Percentiles rank a stretch among this genome's conserved stretches.
Conservation (phyloP, 2,329 filamentous ascomycete species). For the Nothophaeocryptopus gaeumannii region DNA sequence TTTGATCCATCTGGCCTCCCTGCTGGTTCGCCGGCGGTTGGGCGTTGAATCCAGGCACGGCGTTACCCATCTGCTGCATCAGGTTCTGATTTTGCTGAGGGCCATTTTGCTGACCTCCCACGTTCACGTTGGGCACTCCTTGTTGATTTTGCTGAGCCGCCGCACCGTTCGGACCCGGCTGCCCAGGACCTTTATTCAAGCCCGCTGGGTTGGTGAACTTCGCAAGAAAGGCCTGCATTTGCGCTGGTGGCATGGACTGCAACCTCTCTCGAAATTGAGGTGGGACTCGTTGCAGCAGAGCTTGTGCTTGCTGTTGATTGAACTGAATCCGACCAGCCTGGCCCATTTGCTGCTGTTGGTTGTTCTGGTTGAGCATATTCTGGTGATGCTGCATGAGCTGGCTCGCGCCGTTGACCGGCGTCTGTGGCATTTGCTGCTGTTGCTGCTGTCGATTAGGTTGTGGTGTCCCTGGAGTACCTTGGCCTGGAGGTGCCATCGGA, state of each 20-base stretch:
- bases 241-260: slow-evolving; percentile 12
- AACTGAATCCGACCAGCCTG: slow-evolving; percentile 15
- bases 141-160: slow-evolving; percentile 14
- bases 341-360: slow-evolving; percentile 34
- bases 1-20: slow-evolving; percentile 11
- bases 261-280: slow-evolving; percentile 21
- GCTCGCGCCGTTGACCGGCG: slow-evolving; percentile 26
- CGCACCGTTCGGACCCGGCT: background rate
- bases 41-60: slow-evolving; percentile 23
- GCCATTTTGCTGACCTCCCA: slow-evolving; percentile 5
- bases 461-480: slow-evolving; percentile 34
- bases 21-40: slow-evolving; percentile 18
- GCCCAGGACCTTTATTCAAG: slow-evolving; percentile 5
- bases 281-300: slow-evolving; percentile 15
- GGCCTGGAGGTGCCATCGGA: slow-evolving; percentile 47
- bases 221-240: slow-evolving; percentile 15
- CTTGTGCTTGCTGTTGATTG: slow-evolving; percentile 11
- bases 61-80: slow-evolving; percentile 20
- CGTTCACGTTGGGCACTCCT: slow-evolving; percentile 15
- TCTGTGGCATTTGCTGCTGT: slow-evolving; percentile 26
- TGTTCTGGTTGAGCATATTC: slow-evolving; percentile 33
- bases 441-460: slow-evolving; percentile 32
- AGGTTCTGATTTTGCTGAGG: slow-evolving; percentile 8
- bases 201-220: slow-evolving; percentile 9
- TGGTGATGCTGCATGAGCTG: slow-evolving; percentile 33